Evolutionary conservation across 2,329 filamentous ascomycete species (phyloP).

Genomic region (Albifimbria verrucaria): DNA sequence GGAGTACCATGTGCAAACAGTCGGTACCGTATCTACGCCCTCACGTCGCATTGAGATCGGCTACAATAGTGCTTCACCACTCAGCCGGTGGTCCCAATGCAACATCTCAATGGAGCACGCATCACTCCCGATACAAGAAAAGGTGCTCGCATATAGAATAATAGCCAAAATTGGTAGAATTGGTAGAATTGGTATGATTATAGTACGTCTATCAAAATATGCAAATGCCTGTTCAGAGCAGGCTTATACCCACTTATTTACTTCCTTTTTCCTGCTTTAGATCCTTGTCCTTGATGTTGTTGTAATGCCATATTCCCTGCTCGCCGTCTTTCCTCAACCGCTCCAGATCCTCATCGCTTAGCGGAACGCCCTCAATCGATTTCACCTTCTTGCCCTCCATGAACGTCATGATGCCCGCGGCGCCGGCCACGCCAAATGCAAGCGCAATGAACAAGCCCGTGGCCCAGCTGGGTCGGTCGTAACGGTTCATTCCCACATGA

Average conservation of each 20-base stretch:
- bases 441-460: constrained; percentile 76
- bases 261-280: constrained; percentile 8
- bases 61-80: too few relatives aligned
- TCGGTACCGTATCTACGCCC: too few relatives aligned
- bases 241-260: background rate
- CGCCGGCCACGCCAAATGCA: constrained; percentile 65
- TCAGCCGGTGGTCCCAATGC: too few relatives aligned
- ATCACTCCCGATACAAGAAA: too few relatives aligned
- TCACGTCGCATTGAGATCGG: too few relatives aligned
- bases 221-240: background rate
- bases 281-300: constrained; percentile 36
- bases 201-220: background rate
- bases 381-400: constrained; percentile 71
- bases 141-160: too few relatives aligned
- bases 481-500: constrained; percentile 81
- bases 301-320: constrained; percentile 54
- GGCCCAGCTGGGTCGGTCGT: constrained; percentile 72
- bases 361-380: constrained; percentile 65
- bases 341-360: constrained; percentile 53
- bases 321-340: constrained; percentile 50
- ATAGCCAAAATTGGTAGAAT: too few relatives aligned
- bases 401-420: constrained; percentile 68
- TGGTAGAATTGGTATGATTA: background rate
- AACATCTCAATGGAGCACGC: too few relatives aligned
- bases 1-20: too few relatives aligned